These are phyloP conservation scores for Apiotrichum gracile DNA, from an alignment of 1,284 basidiomycete species.

Conservation along the genomic window DNA sequence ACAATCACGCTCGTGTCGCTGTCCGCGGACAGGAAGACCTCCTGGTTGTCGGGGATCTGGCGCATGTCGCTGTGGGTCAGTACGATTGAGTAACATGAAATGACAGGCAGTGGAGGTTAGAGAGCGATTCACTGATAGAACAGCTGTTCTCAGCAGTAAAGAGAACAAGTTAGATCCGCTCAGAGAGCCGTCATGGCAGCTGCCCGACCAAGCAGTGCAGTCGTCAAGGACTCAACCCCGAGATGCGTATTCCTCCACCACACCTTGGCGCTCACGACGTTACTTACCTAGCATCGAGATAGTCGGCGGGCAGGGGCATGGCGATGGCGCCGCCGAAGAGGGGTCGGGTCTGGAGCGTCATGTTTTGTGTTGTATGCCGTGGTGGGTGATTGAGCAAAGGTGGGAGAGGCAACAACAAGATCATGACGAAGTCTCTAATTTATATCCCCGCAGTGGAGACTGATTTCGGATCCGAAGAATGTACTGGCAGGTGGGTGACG, in stretches of 20 bases:
- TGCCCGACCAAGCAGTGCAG: no score
- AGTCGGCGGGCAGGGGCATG: constrained; percentile 54
- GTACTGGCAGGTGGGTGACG: no score
- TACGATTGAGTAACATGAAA: no score
- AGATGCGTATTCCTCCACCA: not conserved
- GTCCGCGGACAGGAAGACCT: constrained; percentile 74
- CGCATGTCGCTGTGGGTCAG: constrained; percentile 64
- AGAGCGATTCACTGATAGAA: no score
- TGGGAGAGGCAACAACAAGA: not conserved
- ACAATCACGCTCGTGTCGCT: constrained; percentile 72
- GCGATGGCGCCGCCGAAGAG: constrained; percentile 70
- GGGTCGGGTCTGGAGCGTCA: constrained; percentile 13
- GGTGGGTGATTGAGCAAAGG: not conserved
- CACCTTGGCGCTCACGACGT: not conserved
- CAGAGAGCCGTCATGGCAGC: no score
- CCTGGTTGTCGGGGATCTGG: constrained; percentile 95
- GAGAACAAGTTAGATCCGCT: no score
- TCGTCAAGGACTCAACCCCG: no score
- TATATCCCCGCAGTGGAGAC: no score
- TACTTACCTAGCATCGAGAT: constrained; percentile 82
- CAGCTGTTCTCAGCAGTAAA: no score
- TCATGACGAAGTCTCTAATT: no score
- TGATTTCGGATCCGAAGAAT: no score
- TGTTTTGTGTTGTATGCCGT: not conserved
- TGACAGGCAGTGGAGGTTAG: no score